Conservation (phyloP, 768 basidiomycete species). For the Favolaschia claudopus region DNA sequence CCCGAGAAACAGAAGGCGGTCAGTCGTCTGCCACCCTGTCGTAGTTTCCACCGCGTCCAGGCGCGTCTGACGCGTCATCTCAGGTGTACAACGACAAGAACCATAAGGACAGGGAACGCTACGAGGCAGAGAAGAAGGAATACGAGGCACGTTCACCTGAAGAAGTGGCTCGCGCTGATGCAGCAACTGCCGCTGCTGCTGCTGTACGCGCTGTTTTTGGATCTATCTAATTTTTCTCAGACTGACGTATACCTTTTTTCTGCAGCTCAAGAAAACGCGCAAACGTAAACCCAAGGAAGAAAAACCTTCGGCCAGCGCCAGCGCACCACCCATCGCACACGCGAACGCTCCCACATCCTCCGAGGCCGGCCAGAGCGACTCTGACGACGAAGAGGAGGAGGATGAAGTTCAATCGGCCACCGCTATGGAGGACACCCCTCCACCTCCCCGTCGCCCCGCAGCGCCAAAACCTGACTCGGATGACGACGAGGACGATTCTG, state of each 20-base stretch:
- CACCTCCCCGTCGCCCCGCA: not conserved
- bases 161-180: constrained; percentile 55
- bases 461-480: constrained; percentile 30
- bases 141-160: constrained; percentile 66
- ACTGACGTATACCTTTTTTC: constrained; percentile 13
- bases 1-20: constrained; percentile 77
- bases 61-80: constrained; percentile 24
- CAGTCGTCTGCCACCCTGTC: constrained; percentile 38
- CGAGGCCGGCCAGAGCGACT: constrained; percentile 36
- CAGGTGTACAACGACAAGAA: constrained; percentile 66
- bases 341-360: constrained; percentile 22
- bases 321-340: constrained; percentile 26
- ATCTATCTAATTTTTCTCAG: not conserved
- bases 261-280: constrained; percentile 43
- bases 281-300: constrained; percentile 30
- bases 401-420: constrained; percentile 34
- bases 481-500: constrained; percentile 36
- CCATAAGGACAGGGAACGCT: constrained; percentile 66
- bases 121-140: constrained; percentile 66
- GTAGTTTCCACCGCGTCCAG: constrained; percentile 3
- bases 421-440: constrained; percentile 32
- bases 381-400: constrained; percentile 44
- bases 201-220: constrained; percentile 39
- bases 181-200: constrained; percentile 49
- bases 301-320: constrained; percentile 30